phyloP scores from a whole-genome alignment of 2,329 filamentous ascomycete genomes.

The Penicillium nordicum region DNA sequence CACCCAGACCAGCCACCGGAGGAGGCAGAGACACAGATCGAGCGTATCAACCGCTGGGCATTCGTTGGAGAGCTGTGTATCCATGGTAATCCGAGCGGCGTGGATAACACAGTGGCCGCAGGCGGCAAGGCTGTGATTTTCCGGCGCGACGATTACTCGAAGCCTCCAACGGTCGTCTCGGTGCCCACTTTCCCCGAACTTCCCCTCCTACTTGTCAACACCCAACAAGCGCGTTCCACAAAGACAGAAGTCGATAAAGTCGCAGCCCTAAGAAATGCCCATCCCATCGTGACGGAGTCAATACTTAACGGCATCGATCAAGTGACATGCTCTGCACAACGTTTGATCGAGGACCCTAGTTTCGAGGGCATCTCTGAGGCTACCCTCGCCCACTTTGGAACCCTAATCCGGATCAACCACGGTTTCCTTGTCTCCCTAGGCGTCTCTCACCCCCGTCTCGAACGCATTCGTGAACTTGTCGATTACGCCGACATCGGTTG shows the following conservation, averaged over 20 bases:
- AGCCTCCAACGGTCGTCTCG: constrained; percentile 71
- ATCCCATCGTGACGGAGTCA: constrained; percentile 72
- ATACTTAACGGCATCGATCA: constrained; percentile 82
- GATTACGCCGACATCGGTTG: constrained; percentile 88
- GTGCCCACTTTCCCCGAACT: constrained; percentile 88
- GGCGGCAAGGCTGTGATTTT: constrained; percentile 94
- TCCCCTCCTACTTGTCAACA: constrained; percentile 85
- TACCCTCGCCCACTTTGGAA: constrained; percentile 70
- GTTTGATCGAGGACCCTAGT: constrained; percentile 55
- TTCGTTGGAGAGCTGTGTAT: constrained; percentile 97
- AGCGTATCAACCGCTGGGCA: constrained; percentile 96
- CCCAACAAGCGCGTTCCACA: constrained; percentile 81
- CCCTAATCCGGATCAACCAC: constrained; percentile 91
- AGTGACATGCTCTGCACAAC: constrained; percentile 55
- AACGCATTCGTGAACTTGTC: constrained; percentile 85
- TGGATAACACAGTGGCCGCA: constrained; percentile 93
- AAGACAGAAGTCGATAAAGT: constrained; percentile 85
- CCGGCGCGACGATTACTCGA: constrained; percentile 71
- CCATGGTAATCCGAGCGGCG: constrained; percentile 91
- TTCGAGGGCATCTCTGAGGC: constrained; percentile 65
- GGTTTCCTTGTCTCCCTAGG: constrained; percentile 86
- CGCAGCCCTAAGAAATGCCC: constrained; percentile 62
- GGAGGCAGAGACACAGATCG: constrained; percentile 84
- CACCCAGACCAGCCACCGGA: constrained; percentile 85
- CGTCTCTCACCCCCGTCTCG: constrained; percentile 89